Conservation (phyloP, 768 basidiomycete species). For the Peribolospora kevripleyi region DNA sequence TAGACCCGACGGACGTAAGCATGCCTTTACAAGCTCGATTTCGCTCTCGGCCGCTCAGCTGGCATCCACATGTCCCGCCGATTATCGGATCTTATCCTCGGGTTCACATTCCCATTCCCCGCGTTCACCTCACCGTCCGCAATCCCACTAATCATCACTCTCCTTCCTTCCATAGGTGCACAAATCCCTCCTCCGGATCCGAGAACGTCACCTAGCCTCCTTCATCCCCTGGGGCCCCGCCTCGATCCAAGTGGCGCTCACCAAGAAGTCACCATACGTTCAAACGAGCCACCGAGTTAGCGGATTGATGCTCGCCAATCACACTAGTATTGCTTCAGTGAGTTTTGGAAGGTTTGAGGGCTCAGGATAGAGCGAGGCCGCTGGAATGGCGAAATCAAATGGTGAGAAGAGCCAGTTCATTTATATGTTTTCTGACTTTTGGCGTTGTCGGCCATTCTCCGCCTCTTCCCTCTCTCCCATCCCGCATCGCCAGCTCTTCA, state of each 20-base stretch:
- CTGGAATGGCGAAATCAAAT: no score
- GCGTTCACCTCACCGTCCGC: conserved; percentile 1
- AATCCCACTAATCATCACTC: not conserved
- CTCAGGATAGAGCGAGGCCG: not conserved
- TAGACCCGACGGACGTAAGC: conserved; percentile 83
- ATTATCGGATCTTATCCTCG: not conserved
- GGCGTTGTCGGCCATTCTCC: not conserved
- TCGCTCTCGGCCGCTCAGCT: not conserved
- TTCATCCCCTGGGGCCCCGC: conserved; percentile 99
- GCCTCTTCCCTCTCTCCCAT: not conserved
- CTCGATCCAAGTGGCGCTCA: conserved; percentile 88
- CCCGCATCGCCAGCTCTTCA: conserved; percentile 42
- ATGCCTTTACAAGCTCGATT: not conserved
- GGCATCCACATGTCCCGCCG: not conserved
- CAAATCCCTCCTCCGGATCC: conserved; percentile 84
- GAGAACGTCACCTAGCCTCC: conserved; percentile 84
- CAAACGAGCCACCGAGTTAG: conserved; percentile 79
- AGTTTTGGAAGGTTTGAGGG: conserved; percentile 15
- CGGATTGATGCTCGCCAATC: conserved; percentile 94
- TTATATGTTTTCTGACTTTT: not conserved
- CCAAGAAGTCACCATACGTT: conserved; percentile 69
- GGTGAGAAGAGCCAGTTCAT: no score
- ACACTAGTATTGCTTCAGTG: conserved; percentile 92
- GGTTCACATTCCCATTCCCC: not conserved
- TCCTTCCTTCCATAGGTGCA: conserved; percentile 39